These are phyloP conservation scores for Cantharellus anzutake DNA, from an alignment of 768 basidiomycete species.

Conservation along the genomic window DNA sequence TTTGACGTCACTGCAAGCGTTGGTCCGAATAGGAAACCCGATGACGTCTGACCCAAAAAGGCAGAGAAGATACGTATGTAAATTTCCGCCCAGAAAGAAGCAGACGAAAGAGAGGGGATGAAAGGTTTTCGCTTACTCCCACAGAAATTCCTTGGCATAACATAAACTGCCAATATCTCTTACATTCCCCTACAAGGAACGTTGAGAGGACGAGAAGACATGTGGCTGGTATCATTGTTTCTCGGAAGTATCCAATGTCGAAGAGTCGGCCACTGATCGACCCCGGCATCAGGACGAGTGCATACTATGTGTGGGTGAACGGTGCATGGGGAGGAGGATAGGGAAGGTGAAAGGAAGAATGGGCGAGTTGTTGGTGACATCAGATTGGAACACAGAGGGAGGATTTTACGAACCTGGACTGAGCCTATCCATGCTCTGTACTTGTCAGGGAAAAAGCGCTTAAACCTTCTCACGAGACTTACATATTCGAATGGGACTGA, in stretches of 20 bases:
- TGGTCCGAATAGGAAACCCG: constrained; percentile 44
- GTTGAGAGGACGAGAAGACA: constrained; percentile 33
- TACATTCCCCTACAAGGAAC: constrained; percentile 54
- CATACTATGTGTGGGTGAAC: constrained; percentile 21
- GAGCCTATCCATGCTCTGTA: constrained; percentile 70
- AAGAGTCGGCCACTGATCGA: constrained; percentile 49
- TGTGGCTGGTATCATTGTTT: constrained; percentile 30
- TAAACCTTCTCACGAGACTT: constrained; percentile 7
- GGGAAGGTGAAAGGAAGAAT: constrained; percentile 9
- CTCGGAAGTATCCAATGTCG: constrained; percentile 47
- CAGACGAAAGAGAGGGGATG: background rate
- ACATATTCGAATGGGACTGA: constrained; percentile 47
- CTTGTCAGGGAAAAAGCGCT: background rate
- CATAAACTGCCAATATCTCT: constrained; percentile 56
- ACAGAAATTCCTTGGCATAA: constrained; percentile 52
- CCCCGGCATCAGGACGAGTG: constrained; percentile 27
- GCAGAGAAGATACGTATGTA: background rate
- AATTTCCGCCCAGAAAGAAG: background rate
- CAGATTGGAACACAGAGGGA: background rate
- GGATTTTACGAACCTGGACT: constrained; percentile 28
- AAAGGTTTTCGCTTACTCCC: constrained; percentile 28
- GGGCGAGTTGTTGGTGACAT: background rate
- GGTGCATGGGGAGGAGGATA: constrained; percentile 11
- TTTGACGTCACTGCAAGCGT: constrained; percentile 41
- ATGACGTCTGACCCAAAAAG: constrained; percentile 15